phyloP scores from a whole-genome alignment of 495 filamentous ascomycete species.

The Penicillium alfredii region DNA sequence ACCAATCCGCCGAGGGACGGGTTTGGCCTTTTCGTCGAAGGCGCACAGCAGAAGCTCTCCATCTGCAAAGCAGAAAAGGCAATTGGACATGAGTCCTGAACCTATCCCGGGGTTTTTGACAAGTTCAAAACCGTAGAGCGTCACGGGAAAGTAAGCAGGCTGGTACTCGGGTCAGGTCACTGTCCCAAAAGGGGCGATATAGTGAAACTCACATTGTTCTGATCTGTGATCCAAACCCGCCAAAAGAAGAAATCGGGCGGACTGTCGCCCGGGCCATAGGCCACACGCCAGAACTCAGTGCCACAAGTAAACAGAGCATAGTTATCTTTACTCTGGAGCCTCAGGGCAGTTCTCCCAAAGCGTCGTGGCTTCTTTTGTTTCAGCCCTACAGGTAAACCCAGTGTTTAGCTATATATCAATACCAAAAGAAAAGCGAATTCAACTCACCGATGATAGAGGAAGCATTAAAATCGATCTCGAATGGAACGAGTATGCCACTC shows the following conservation, averaged over 20 bases:
- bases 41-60: conserved; percentile 35
- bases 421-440: background rate
- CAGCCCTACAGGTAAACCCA: conserved; percentile 18
- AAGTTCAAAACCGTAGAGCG: conserved; percentile 30
- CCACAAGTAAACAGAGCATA: conserved; percentile 35
- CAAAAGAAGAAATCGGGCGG: conserved; percentile 23
- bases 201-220: conserved; percentile 33
- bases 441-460: conserved; percentile 24
- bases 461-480: conserved; percentile 20
- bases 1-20: conserved; percentile 39
- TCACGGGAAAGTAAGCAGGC: conserved; percentile 37
- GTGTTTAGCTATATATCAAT: background rate
- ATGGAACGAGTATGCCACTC: conserved; percentile 37
- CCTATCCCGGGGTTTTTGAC: conserved; percentile 11
- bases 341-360: conserved; percentile 36
- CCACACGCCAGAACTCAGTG: conserved; percentile 37
- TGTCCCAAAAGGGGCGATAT: background rate
- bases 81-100: conserved; percentile 26
- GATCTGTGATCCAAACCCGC: conserved; percentile 41
- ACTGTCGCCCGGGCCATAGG: conserved; percentile 17
- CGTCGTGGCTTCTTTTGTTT: conserved; percentile 21
- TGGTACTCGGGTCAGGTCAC: conserved; percentile 15
- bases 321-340: conserved; percentile 23
- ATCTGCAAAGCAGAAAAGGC: conserved; percentile 41
- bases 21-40: conserved; percentile 26